Evolutionary conservation across 768 basidiomycete species (phyloP).

Genomic region (Macrolepiota fuliginosa): DNA sequence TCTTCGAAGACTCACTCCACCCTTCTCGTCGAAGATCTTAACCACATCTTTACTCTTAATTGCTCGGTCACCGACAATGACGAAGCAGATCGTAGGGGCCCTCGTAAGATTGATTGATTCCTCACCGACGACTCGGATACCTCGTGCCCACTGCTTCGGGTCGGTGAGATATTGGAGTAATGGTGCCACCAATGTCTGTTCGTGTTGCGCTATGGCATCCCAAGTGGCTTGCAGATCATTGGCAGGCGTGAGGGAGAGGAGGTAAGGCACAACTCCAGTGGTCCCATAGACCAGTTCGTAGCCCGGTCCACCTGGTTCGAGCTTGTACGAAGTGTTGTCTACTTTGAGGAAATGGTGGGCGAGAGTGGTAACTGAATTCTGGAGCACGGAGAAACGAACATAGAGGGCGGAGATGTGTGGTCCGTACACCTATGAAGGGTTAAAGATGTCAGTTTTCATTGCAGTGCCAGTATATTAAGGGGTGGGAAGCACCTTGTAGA

Average conservation of each 20-base stretch:
- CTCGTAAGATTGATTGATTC: slow-evolving; percentile 40
- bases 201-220: slow-evolving; percentile 56
- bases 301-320: slow-evolving; percentile 72
- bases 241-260: slow-evolving; percentile 54
- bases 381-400: slow-evolving; percentile 46
- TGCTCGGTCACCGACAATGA: slow-evolving; percentile 56
- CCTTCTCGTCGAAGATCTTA: slow-evolving; percentile 57
- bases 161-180: slow-evolving; percentile 56
- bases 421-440: slow-evolving; percentile 58
- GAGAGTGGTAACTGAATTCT: slow-evolving; percentile 51
- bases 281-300: slow-evolving; percentile 68
- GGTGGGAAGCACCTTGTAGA: slow-evolving; percentile 60
- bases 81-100: slow-evolving; percentile 71
- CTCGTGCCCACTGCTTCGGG: slow-evolving; percentile 46
- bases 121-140: slow-evolving; percentile 68
- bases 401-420: slow-evolving; percentile 71
- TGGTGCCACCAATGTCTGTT: slow-evolving; percentile 52
- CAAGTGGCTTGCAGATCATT: slow-evolving; percentile 50
- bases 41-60: slow-evolving; percentile 66
- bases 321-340: slow-evolving; percentile 48
- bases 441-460: not conserved
- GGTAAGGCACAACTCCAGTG: slow-evolving; percentile 60
- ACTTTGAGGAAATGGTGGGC: slow-evolving; percentile 69
- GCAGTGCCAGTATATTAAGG: not conserved
- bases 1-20: slow-evolving; percentile 44